Evolutionary conservation across 352 stramenopile genomes (phyloP), one percentile per base, ranked within the genome.

Genomic region (Globisporangium mamillatum): DNA sequence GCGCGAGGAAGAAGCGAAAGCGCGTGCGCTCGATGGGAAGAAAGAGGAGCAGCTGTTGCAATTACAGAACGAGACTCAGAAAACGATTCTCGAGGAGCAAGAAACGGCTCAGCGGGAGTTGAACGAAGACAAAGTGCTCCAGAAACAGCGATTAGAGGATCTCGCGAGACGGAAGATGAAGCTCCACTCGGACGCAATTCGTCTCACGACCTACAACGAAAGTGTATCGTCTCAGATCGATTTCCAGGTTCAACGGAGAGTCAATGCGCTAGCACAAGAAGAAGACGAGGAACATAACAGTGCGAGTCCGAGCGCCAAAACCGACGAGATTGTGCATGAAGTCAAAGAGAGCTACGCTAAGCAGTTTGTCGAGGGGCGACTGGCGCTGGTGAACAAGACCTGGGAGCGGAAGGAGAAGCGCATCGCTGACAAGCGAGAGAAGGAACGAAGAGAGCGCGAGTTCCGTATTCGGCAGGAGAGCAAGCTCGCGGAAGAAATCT

Each of bases 131-230:
- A 64, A 70, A 29, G 50, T 70, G 1, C 64, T 86, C 3, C 67
- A 57, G 0, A 75, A 78, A 0, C 73, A 79, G 25, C 80, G 76
- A 59, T 66, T 79, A 1, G 66, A 63, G 5, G 80, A 91, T 4
- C 41, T 91, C 12, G 60, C 18, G 16, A 69, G 76, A 3, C 68
- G 84, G 56, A 68, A 78, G 12, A 77, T 76, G 22, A 62, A 84
- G 4, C 80, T 91, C 14, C 76, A 84, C 36, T 69, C 76, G 0
- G 82, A 92, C 8, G 84, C 79, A 1, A 86, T 88, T 57, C 75
- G 84, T 4, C 64, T 79, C 1, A 85, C 82, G 6, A 90, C 83
- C 0, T 94, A 94, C 72, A 91, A 90, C 46, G 81, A 90, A 41
- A 73, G 69, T 62, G 56, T 93, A 0, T 84, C 82, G 5, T 75